Percentiles rank a stretch among this genome's conserved stretches.
Evolutionary conservation across 306 rosid species (phyloP).

Genomic region (Prunus armeniaca): DNA sequence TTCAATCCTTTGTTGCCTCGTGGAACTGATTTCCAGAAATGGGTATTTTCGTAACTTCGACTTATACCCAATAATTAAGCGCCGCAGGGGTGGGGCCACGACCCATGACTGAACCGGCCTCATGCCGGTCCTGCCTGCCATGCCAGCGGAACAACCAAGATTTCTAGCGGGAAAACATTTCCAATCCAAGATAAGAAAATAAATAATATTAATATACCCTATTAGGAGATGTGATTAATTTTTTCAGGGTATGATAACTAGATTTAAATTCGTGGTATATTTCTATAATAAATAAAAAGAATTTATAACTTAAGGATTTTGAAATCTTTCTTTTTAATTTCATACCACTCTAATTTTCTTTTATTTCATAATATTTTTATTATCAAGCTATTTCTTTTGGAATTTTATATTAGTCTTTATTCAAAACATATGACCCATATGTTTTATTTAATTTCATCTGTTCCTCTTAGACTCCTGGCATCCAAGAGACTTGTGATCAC

Average conservation of each 20-base stretch:
- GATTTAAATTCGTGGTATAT: not conserved
- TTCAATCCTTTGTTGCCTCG: not conserved
- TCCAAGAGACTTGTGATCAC: no score
- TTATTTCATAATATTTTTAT: not conserved
- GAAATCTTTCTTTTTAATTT: no score
- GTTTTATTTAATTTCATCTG: not conserved
- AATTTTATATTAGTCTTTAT: not conserved
- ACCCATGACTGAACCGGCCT: not conserved
- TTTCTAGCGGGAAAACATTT: constrained; percentile 21
- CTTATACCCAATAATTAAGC: not conserved
- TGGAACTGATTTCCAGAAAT: not conserved
- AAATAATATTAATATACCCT: not conserved
- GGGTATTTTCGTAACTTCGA: constrained; percentile 14
- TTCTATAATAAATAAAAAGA: no score
- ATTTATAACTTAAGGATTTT: no score
- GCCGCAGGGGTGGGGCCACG: not conserved
- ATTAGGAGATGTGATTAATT: not conserved
- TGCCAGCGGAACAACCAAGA: constrained; percentile 7
- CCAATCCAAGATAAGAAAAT: not conserved
- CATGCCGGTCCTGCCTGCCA: constrained; percentile 1
- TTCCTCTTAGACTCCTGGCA: fast-evolving
- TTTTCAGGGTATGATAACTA: not conserved
- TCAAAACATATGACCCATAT: not conserved
- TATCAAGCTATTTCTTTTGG: not conserved
- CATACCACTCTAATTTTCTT: not conserved